phyloP scores from a whole-genome alignment of 148 eudicot species.

The Vaccinium corymbosum region DNA sequence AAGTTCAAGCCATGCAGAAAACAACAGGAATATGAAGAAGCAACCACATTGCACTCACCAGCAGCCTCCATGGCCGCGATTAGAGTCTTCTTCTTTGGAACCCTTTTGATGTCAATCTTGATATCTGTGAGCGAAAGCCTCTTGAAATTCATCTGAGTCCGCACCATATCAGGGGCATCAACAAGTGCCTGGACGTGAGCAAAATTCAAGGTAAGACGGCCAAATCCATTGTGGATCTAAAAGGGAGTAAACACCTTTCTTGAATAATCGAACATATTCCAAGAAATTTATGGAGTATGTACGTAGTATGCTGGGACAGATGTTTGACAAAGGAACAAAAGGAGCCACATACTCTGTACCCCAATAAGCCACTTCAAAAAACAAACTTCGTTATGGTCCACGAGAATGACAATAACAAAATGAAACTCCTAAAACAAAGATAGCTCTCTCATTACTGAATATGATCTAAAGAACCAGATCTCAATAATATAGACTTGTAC shows the following conservation, averaged over 20 bases:
- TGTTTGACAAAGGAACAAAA: background rate
- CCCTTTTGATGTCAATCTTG: conserved; percentile 45
- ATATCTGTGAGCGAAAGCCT: conserved; percentile 55
- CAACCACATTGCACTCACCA: conserved; percentile 19
- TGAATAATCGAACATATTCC: background rate
- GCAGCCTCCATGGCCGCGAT: conserved; percentile 48
- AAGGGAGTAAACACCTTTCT: background rate
- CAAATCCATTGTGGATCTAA: background rate
- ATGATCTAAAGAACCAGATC: too few relatives aligned
- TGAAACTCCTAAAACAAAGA: background rate
- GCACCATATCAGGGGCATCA: conserved; percentile 57
- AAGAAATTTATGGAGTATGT: background rate
- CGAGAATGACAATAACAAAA: background rate
- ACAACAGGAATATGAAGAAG: background rate
- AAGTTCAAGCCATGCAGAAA: background rate
- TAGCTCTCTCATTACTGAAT: background rate
- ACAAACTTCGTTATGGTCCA: background rate
- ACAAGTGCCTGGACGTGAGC: conserved; percentile 40
- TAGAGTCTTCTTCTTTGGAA: conserved; percentile 46
- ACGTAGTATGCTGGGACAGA: background rate
- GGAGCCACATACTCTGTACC: background rate
- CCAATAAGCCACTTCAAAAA: background rate
- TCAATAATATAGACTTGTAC: background rate
- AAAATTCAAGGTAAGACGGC: background rate
- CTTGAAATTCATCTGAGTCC: conserved; percentile 59